Conservation (phyloP, 179 eudicot genomes). For the Beta corolliflora region DNA sequence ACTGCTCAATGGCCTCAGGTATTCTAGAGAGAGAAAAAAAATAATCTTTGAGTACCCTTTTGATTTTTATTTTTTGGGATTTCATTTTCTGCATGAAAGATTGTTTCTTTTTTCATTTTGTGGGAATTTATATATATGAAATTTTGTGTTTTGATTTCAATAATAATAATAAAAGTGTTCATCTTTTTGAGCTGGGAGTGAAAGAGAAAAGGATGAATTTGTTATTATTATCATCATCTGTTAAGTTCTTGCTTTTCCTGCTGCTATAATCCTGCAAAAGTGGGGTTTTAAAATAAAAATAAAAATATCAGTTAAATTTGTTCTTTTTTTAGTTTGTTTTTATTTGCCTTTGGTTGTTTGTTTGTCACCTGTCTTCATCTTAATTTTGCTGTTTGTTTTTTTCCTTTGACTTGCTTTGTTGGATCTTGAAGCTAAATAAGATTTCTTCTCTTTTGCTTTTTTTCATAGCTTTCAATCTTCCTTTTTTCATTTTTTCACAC, state of each 20-base stretch:
- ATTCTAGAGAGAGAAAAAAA: neutral
- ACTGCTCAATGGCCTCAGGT: constrained; percentile 75
- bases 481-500: neutral
- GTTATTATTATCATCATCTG: constrained; percentile 21
- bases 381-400: constrained; percentile 23
- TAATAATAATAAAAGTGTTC: too few species aligned
- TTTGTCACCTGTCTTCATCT: constrained; percentile 33
- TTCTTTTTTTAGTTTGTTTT: constrained; percentile 27
- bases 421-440: constrained; percentile 29
- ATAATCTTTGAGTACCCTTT: neutral
- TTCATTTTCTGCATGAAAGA: neutral
- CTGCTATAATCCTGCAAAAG: constrained; percentile 32
- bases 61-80: neutral
- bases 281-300: neutral
- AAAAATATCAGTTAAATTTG: constrained; percentile 17
- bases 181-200: too few species aligned
- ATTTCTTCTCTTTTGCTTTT: constrained; percentile 13
- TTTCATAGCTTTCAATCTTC: constrained; percentile 1
- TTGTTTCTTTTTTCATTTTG: neutral
- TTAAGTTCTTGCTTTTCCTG: constrained; percentile 21
- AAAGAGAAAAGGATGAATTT: constrained; percentile 22
- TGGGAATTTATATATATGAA: neutral
- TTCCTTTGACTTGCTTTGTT: constrained; percentile 33
- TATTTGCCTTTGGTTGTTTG: constrained; percentile 22
- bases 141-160: neutral